Evolutionary conservation across 2,329 filamentous ascomycete species (phyloP), one percentile per base, ranked within the genome.

Genomic region (Bipolaris victoriae): DNA sequence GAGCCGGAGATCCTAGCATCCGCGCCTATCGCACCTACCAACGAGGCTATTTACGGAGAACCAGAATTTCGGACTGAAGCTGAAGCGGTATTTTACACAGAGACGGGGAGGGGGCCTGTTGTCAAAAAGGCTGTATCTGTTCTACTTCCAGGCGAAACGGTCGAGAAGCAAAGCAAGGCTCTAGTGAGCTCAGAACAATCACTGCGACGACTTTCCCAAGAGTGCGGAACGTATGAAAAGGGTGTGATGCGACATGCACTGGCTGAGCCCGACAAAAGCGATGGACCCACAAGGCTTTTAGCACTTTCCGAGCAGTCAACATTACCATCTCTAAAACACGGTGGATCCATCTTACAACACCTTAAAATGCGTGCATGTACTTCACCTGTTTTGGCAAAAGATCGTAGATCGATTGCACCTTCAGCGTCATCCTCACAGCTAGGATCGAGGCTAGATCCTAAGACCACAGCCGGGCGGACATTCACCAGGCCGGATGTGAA

Each of bases 401-500:
- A 51, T n/a, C 35, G 37, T 51, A 31, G 37, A 31, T 24, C 33
- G 39, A 51, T 31, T 51, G 36, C 35, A 43, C 22, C 36, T 16
- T 43, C 36, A n/a, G 37, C 22, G 5, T 15, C 36, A 31, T 41
- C 24, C 16, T 43, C 49, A 7, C 20, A 51, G 26, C 37, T 43
- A 43, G 37, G 26, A 40, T 41, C 22, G 37, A 40, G 35, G 22
- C 37, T 7, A 52, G 49, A 45, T 29, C 18, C 39, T 22, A 52
- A 41, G 13, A 43, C 16, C 26, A 44, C 20, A 26, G 57, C 60
- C 36, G 65, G 65, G 6, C 58, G 48, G 29, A 66, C 35, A 50
- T 50, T 50, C 16, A 39, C n/a, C 22, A 33, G 26, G 48, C 35
- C 7, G 48, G 39, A 40, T 50, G 24, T 50, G 22, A 50, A 39